Evolutionary conservation across 768 basidiomycete species (phyloP).

Genomic region (Plicaturopsis crispa): DNA sequence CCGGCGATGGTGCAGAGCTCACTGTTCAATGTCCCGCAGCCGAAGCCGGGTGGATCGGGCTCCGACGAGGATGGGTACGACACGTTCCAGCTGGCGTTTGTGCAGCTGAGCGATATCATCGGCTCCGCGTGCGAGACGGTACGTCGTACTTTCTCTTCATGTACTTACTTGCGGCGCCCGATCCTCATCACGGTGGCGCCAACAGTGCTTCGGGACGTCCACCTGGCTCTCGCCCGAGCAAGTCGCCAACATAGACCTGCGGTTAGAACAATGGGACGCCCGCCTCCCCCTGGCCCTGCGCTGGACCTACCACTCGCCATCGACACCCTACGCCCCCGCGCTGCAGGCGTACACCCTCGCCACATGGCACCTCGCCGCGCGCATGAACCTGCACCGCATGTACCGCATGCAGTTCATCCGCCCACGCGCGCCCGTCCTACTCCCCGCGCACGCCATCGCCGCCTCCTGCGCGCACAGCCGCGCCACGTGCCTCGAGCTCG

Average conservation of each 20-base stretch:
- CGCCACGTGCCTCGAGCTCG: no score
- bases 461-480: no score
- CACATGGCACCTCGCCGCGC: slow-evolving; percentile 38
- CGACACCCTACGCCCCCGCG: slow-evolving; percentile 11
- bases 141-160: slow-evolving; percentile 5
- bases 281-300: slow-evolving; percentile 33
- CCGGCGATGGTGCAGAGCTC: slow-evolving; percentile 31
- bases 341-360: slow-evolving; percentile 36
- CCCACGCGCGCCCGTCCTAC: no score
- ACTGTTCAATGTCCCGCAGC: slow-evolving; percentile 29
- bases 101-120: slow-evolving; percentile 30
- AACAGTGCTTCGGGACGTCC: no score
- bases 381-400: slow-evolving; percentile 37
- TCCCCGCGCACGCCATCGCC: no score
- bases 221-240: no score
- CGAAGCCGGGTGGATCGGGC: slow-evolving; percentile 20
- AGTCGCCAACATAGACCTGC: slow-evolving; percentile 35
- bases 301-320: slow-evolving; percentile 20
- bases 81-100: slow-evolving; percentile 27
- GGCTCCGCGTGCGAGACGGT: slow-evolving; percentile 36
- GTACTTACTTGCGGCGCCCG: slow-evolving; percentile 1
- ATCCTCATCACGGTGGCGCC: slow-evolving; percentile 25
- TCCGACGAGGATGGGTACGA: slow-evolving; percentile 27
- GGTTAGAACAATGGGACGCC: slow-evolving; percentile 35
- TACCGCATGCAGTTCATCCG: no score